Base-by-base conservation (phyloP, 148 eudicot species). In the Nepenthes mirabilis region DNA sequence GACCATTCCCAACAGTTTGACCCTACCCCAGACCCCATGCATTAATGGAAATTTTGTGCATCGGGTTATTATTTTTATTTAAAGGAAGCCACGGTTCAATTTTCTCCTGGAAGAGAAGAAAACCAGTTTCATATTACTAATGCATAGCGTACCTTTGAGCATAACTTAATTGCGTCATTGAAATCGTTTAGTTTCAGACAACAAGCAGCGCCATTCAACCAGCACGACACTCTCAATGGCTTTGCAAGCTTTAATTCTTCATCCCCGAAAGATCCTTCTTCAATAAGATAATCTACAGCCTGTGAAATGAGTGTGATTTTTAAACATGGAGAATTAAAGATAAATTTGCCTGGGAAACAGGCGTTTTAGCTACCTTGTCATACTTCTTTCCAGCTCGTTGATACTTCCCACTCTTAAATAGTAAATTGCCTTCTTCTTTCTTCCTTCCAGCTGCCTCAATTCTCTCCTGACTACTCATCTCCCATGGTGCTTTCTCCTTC, bases 401-500 rank as follows among this genome's bases (percentile, higher is more conserved):
- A 70, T 77, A 80, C 67, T 80, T 85, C 34, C 75, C 77, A 62
- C 61, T 64, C 67, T 74, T 82, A 40, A 82, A 85, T 34, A 82
- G 81, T 62, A 60, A 14, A 72, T 85, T 82, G 64, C 87, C 85
- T 74, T 65, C 87, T 62, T 82, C 85, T 73, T 85, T 85, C 65
- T 71, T 80, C 78, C 60, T 76, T 36, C 57, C 71, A 47, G 87
- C 83, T 51, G 76, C 72, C 72, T 70, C 74, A 8, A 82, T 72
- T 55, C 77, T 76, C 70, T 82, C 87, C 52, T 67, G 63, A 64
- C 45, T 60, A 56, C 45, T 72, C 73, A 85, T 67, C 68, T 85
- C 83, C 87, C 85, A 77, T n/a, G 87, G 80, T 43, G 71, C 87
- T 78, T 78, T 85, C 69, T 85, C 91, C 87, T 85, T 33, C 0